Evolutionary conservation across 1,139 yeast species (phyloP), one percentile per base, ranked within the genome.

Genomic region (Taphrina flavorubra): DNA sequence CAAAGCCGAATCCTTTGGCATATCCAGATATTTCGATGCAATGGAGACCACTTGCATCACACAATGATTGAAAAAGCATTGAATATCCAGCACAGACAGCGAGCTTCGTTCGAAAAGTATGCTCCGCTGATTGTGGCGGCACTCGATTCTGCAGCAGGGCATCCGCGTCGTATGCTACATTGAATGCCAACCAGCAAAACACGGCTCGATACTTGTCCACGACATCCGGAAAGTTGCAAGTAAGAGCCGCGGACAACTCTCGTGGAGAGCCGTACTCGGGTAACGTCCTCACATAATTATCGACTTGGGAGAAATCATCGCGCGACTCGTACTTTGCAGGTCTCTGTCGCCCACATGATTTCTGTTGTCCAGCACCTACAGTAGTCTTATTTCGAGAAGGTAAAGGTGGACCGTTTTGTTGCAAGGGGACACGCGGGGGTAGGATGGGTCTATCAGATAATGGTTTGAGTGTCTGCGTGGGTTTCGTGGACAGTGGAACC

Each of bases 71-170:
- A 14, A 58, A 58, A 6, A 58, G 25, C 42, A 16, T 25, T 1
- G 62, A 20, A 20, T 58, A 58, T 5, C 62, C 62, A 31, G 62
- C 51, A 44, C 62, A 58, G 25, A 58, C 62, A 14, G 62, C 62
- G 2, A 16, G 25, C 40, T 44, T 58, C 13, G 37, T 1, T 14
- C 46, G 39, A 39, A 58, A 58, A 11, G 62, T 58, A 31, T 58
- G 14, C n/a, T 31, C 51, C 20, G 62, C 62, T 2, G 53, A 44
- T 18, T 58, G 62, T 3, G 62, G 53, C 11, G 62, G 62, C 6
- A 58, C 53, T 8, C 25, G 18, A 8, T 34, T 34, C 18, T n/a
- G 18, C 34, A 44, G 51, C 11, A 58, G 20, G n/a, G 62, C 18
- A 10, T 44, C 53, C 2, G 51, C 51, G 16, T 58, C 62, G 31